phyloP scores from a whole-genome alignment of 331 rosid genomes.

The Stylosanthes scabra region DNA sequence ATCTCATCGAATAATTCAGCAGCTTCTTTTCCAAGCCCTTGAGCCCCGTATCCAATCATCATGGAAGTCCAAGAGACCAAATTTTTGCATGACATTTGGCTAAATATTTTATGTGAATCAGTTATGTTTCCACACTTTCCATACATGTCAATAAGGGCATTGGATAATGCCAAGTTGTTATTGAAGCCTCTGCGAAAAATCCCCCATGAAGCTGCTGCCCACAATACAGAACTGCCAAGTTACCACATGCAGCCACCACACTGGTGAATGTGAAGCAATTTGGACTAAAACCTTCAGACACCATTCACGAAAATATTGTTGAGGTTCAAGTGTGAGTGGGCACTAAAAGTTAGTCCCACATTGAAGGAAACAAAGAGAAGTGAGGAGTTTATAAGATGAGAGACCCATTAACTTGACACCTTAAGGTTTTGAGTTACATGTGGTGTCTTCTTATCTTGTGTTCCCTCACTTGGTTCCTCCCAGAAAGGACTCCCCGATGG shows the following conservation, averaged over 20 bases:
- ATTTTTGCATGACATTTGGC: conserved; percentile 54
- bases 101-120: conserved; percentile 60
- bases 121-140: conserved; percentile 72
- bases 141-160: conserved; percentile 86
- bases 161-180: conserved; percentile 58
- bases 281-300: conserved; percentile 62
- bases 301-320: conserved; percentile 72
- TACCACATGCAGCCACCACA: conserved; percentile 69
- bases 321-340: too few relatives aligned
- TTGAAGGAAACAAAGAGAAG: too few relatives aligned
- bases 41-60: conserved; percentile 72
- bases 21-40: conserved; percentile 78
- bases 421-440: too few relatives aligned
- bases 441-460: too few relatives aligned
- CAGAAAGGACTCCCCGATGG: too few relatives aligned
- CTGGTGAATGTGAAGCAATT: conserved; percentile 77
- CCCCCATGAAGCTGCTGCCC: conserved; percentile 82
- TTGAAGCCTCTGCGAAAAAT: conserved; percentile 61
- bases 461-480: too few relatives aligned
- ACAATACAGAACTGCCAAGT: conserved; percentile 61
- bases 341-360: too few relatives aligned
- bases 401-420: too few relatives aligned
- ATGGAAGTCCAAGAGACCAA: conserved; percentile 88
- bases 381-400: too few relatives aligned
- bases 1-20: conserved; percentile 67